These are phyloP conservation scores for Scheffersomyces stambukii DNA, from an alignment of 1,139 yeast species.

Conservation along the genomic window DNA sequence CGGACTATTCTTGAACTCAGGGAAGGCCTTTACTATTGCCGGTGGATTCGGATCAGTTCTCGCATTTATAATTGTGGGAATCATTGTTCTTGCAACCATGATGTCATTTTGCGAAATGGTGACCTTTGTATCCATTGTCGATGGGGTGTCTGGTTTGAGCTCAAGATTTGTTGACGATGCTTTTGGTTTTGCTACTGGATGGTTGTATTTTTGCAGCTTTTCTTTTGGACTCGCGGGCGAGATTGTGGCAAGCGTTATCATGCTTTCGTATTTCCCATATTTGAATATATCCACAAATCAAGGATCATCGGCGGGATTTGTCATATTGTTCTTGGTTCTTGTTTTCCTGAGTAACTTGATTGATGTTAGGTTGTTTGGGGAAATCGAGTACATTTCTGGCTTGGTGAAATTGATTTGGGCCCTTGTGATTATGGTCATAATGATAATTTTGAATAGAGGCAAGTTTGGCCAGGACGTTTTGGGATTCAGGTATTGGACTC, in stretches of 20 bases:
- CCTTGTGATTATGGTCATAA: slow-evolving; percentile 53
- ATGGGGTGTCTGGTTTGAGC: slow-evolving; percentile 72
- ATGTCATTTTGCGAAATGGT: slow-evolving; percentile 84
- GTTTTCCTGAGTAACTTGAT: slow-evolving; percentile 52
- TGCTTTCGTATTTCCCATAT: slow-evolving; percentile 61
- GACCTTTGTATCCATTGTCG: slow-evolving; percentile 75
- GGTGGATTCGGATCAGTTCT: slow-evolving; percentile 81
- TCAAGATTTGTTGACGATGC: slow-evolving; percentile 83
- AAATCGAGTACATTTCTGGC: slow-evolving; percentile 63
- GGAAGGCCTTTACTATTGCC: slow-evolving; percentile 70
- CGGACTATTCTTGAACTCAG: slow-evolving; percentile 74
- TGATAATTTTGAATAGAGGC: slow-evolving; percentile 58
- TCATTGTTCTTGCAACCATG: slow-evolving; percentile 65
- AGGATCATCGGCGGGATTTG: slow-evolving; percentile 60
- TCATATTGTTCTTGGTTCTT: slow-evolving; percentile 52
- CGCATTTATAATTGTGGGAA: slow-evolving; percentile 66
- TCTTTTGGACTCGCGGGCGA: slow-evolving; percentile 76
- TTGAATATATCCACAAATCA: slow-evolving; percentile 45
- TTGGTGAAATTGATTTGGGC: slow-evolving; percentile 55
- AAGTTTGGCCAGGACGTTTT: slow-evolving; percentile 42
- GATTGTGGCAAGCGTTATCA: slow-evolving; percentile 71
- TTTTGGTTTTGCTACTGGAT: slow-evolving; percentile 78
- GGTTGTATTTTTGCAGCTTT: slow-evolving; percentile 73
- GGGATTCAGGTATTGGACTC: slow-evolving; percentile 69
- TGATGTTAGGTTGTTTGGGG: slow-evolving; percentile 73